phyloP scores from a whole-genome alignment of 805 yeast genomes.

The Yamadazyma paraphyllophila region DNA sequence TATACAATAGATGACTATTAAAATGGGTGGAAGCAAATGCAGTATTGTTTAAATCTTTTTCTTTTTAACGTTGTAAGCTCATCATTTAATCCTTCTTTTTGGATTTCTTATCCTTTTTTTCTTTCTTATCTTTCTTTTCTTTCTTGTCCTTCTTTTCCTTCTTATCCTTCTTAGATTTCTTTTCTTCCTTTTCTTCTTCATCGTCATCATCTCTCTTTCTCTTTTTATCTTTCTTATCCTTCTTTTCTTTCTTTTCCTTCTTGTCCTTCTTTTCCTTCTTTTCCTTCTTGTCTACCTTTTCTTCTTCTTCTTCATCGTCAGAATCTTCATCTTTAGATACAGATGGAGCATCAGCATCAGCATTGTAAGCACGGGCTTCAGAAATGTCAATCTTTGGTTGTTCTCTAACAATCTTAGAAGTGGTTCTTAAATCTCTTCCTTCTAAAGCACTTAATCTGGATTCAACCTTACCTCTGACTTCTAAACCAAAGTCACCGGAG shows the following conservation, averaged over 20 bases:
- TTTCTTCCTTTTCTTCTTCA: slow-evolving; percentile 28
- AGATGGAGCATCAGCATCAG: slow-evolving; percentile 82
- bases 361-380: slow-evolving; percentile 86
- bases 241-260: slow-evolving; percentile 20
- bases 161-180: slow-evolving; percentile 27
- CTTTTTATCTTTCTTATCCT: slow-evolving; percentile 26
- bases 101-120: slow-evolving; percentile 29
- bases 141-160: slow-evolving; percentile 22
- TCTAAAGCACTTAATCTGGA: slow-evolving; percentile 90
- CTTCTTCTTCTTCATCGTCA: slow-evolving; percentile 23
- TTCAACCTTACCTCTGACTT: slow-evolving; percentile 91
- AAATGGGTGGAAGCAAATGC: slow-evolving; percentile 7
- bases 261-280: slow-evolving; percentile 30
- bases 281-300: slow-evolving; percentile 26
- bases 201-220: slow-evolving; percentile 28
- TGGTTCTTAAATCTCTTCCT: slow-evolving; percentile 93
- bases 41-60: slow-evolving; percentile 11
- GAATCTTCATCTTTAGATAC: slow-evolving; percentile 29
- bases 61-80: slow-evolving; percentile 12
- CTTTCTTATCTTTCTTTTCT: slow-evolving; percentile 13
- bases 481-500: slow-evolving; percentile 88
- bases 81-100: slow-evolving; percentile 21
- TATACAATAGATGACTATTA: slow-evolving; percentile 9
- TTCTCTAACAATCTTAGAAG: slow-evolving; percentile 77
- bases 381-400: slow-evolving; percentile 83